Base-by-base conservation (phyloP, 257 asterid species). In the Paraleonurus japonicus region DNA sequence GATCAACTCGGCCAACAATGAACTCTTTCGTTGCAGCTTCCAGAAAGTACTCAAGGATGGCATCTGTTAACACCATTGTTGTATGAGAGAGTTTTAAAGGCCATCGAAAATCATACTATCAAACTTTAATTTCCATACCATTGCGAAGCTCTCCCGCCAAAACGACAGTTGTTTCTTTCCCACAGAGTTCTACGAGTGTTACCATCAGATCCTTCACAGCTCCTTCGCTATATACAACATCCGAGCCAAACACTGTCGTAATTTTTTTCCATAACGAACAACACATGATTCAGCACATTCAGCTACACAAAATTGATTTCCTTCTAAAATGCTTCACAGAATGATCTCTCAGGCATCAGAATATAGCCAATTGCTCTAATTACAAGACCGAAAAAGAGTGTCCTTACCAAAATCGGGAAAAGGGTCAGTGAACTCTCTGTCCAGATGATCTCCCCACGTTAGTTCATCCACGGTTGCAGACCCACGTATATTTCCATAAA, bases 111-210 rank as follows among this genome's bases (percentile, higher is more conserved):
- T 59, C 55, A 22, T 39, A n/a, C n/a, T n/a, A 28, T 58, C 15
- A 64, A 8, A 23, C 30, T 35, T 59, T 59, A 59, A 5, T 30
- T 28, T 60, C 3, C 33, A 51, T 86, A 91, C 97, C 98, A 20
- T 93, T 93, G n/a, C 97, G 91, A 77, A 93, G 96, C 82, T 90
- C 97, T 70, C 97, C 96, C 62, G 96, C 95, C 82, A 93, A 84
- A 75, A 93, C 79, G 37, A 93, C 70, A 7, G 98, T 93, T 7
- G 98, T 93, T 69, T 82, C 85, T 48, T 75, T 59, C 70, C 96
- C 97, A 72, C 90, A 85, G 41, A 93, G 92, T 45, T 79, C 86
- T 30, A 60, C 71, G 6, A 93, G 90, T 57, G 98, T 87, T 58
- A 76, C 88, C 80, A 92, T 73, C 85, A 92, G 75, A 82, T 92